A percentile compares a stretch with the other conserved stretches of the same genome.
These are phyloP conservation scores for Penicillium silybi DNA, from an alignment of 495 filamentous ascomycete genomes.

Conservation along the genomic window DNA sequence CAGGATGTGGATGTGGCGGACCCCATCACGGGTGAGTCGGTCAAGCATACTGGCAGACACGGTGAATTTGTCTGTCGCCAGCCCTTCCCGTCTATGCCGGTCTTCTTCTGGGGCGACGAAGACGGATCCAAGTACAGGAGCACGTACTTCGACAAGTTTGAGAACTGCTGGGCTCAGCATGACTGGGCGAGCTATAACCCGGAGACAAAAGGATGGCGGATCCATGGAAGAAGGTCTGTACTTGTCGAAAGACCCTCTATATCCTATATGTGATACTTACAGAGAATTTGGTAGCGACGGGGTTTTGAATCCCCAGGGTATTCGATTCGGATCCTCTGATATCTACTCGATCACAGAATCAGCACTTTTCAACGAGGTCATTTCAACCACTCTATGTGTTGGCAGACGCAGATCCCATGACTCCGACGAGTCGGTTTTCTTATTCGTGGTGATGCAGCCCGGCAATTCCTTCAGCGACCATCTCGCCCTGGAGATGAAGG, in stretches of 20 bases:
- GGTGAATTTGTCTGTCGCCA: conserved; percentile 66
- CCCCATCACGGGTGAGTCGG: conserved; percentile 47
- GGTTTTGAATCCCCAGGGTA: conserved; percentile 69
- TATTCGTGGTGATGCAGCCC: conserved; percentile 68
- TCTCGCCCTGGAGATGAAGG: conserved; percentile 55
- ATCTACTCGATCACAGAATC: conserved; percentile 67
- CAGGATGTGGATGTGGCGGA: conserved; percentile 61
- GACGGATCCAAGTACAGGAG: conserved; percentile 53
- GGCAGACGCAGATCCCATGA: conserved; percentile 63
- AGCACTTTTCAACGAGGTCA: conserved; percentile 45
- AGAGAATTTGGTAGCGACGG: conserved; percentile 57
- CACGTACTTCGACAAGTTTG: conserved; percentile 53
- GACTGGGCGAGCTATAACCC: conserved; percentile 57
- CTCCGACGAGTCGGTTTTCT: conserved; percentile 63
- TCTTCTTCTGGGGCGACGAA: conserved; percentile 63
- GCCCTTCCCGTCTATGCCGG: conserved; percentile 67
- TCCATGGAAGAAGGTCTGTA: conserved; percentile 62
- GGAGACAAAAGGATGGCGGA: conserved; percentile 63
- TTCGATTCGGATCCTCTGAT: conserved; percentile 70
- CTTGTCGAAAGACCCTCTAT: not conserved
- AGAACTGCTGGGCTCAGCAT: conserved; percentile 62
- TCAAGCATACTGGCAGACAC: conserved; percentile 26
- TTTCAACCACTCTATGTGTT: conserved; percentile 64
- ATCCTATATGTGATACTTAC: not conserved
- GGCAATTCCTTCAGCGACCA: conserved; percentile 47